Conservation (phyloP, 2,329 filamentous ascomycete species). For the Ascochyta rabiei region DNA sequence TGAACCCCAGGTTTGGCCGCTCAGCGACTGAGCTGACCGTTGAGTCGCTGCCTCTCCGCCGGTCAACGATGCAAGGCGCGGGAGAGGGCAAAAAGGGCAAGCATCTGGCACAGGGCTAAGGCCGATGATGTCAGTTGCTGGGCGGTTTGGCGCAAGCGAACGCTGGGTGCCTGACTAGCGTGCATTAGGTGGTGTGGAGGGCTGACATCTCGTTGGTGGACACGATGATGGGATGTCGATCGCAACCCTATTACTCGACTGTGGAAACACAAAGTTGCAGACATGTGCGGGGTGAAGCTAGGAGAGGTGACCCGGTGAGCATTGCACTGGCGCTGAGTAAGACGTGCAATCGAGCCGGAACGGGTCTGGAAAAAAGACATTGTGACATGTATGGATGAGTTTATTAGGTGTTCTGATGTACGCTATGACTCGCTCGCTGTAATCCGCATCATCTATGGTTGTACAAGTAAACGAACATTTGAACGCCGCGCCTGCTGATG, state of each 20-base stretch:
- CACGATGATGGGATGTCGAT: neutral
- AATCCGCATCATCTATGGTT: conserved; percentile 8
- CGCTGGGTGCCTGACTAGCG: conserved; percentile 14
- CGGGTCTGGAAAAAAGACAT: neutral
- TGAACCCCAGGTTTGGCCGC: neutral
- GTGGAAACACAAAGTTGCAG: neutral
- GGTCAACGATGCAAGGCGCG: conserved; percentile 3
- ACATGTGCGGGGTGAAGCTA: neutral
- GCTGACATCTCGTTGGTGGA: conserved; percentile 5
- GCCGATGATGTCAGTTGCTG: conserved; percentile 9
- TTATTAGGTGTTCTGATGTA: neutral
- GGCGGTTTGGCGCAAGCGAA: conserved; percentile 8
- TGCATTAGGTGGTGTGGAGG: neutral
- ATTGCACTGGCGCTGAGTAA: neutral
- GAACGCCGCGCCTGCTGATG: conserved; percentile 13
- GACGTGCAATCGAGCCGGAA: neutral
- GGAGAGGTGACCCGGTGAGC: neutral
- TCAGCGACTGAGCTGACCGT: neutral
- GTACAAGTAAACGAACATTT: conserved; percentile 4
- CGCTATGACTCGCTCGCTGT: conserved; percentile 10
- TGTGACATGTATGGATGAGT: neutral
- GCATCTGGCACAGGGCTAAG: neutral
- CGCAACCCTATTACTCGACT: neutral
- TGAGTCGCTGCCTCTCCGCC: neutral
- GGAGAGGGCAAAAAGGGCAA: conserved; percentile 1